Percentiles rank a stretch among this genome's conserved stretches.
Evolutionary conservation across 768 basidiomycete species (phyloP).

Genomic region (Panaeolus cyanescens): DNA sequence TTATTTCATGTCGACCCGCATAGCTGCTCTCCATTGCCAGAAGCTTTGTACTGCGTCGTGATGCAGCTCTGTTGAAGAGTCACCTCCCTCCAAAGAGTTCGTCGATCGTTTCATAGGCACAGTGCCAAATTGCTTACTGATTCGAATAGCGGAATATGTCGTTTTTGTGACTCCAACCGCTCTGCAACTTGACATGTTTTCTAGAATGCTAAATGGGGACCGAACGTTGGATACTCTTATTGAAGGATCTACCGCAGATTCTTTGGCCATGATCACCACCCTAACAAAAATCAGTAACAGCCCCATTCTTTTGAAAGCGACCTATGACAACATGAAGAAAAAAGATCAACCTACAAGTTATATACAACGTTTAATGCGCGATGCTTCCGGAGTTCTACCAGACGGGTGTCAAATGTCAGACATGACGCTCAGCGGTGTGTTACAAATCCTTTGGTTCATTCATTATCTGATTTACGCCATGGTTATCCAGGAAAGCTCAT

Average conservation of each 20-base stretch:
- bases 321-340: conserved; percentile 62
- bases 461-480: background rate
- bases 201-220: conserved; percentile 70
- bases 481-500: conserved; percentile 66
- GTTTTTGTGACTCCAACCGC: conserved; percentile 89
- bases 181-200: conserved; percentile 82
- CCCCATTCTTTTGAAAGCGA: conserved; percentile 84
- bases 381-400: conserved; percentile 66
- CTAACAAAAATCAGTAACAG: conserved; percentile 93
- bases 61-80: conserved; percentile 77
- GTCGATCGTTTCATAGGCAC: conserved; percentile 20
- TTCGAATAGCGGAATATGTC: conserved; percentile 86
- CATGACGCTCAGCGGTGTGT: conserved; percentile 76
- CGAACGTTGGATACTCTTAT: conserved; percentile 64
- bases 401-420: conserved; percentile 64
- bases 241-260: conserved; percentile 72
- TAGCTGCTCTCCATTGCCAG: conserved; percentile 75
- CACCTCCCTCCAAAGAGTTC: conserved; percentile 91
- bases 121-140: background rate
- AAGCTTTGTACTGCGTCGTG: conserved; percentile 90
- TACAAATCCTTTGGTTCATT: background rate
- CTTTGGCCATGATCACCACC: conserved; percentile 76
- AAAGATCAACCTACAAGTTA: conserved; percentile 25
- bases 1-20: background rate
- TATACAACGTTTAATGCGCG: conserved; percentile 52